These are phyloP conservation scores for Mycena albidolilacea DNA, from an alignment of 768 basidiomycete species.

Conservation along the genomic window DNA sequence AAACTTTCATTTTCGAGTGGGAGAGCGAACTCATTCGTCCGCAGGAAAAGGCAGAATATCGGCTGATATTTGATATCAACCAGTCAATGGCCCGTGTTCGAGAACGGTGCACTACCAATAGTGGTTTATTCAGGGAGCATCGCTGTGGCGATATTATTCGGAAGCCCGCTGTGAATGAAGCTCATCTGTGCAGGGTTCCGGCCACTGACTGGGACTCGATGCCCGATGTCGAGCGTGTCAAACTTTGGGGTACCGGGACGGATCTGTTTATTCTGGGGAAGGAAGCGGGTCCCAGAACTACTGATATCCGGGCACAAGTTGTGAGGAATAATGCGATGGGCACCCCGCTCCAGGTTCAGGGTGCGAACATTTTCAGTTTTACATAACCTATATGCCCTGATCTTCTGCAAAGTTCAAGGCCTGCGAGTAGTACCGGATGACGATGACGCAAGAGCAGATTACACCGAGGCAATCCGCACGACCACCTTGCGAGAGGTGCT, in stretches of 20 bases:
- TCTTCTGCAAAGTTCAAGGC: neutral
- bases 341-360: neutral
- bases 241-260: neutral
- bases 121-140: neutral
- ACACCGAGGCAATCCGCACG: neutral
- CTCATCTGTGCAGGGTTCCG: neutral
- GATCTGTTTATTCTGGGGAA: neutral
- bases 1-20: neutral
- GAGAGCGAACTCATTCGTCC: neutral
- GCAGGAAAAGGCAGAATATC: neutral
- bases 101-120: neutral
- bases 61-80: neutral
- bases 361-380: neutral
- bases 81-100: constrained; percentile 5
- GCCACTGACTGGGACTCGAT: neutral
- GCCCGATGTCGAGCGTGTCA: neutral
- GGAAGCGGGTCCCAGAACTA: neutral
- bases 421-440: neutral
- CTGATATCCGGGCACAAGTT: neutral
- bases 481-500: constrained; percentile 2
- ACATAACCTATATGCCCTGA: neutral
- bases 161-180: neutral
- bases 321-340: neutral
- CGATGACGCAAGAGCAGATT: neutral
- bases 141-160: neutral